Conservation (phyloP, 148 eudicot genomes). For the Camellia sinensis region DNA sequence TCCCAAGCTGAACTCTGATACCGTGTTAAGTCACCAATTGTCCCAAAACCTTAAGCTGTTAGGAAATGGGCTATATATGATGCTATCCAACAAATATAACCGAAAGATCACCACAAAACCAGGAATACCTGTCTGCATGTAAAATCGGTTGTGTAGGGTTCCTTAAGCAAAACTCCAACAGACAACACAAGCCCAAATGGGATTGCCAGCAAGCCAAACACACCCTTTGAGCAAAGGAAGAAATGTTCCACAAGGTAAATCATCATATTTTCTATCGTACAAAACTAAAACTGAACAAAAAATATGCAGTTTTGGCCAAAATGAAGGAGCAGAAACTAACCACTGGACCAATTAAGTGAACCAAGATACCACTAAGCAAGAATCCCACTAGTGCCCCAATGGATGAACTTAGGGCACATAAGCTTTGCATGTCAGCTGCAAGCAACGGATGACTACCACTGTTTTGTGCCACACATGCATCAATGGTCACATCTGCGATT, state of each 20-base stretch:
- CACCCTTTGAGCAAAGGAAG: constrained; percentile 50
- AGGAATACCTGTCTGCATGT: constrained; percentile 63
- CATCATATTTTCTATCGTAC: constrained; percentile 1
- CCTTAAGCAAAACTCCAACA: constrained; percentile 71
- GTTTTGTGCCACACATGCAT: constrained; percentile 94
- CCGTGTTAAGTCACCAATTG: no score
- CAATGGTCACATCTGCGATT: constrained; percentile 95
- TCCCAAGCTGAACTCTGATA: no score
- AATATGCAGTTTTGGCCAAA: constrained; percentile 12
- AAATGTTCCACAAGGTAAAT: not conserved
- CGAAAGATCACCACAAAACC: not conserved
- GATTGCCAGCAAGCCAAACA: constrained; percentile 70
- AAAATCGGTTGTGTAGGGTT: constrained; percentile 42
- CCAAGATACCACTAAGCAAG: constrained; percentile 80
- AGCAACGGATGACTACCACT: constrained; percentile 62
- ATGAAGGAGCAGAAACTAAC: constrained; percentile 32
- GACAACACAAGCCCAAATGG: constrained; percentile 63
- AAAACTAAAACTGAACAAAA: constrained; percentile 5
- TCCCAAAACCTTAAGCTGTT: no score
- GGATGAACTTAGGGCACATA: constrained; percentile 76
- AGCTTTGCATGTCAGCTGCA: constrained; percentile 95
- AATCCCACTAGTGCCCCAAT: constrained; percentile 79
- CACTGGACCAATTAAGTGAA: constrained; percentile 83
- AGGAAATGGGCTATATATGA: no score
- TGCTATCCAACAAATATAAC: not conserved